Percentiles rank a stretch among this genome's conserved stretches.
Conservation (phyloP, 495 filamentous ascomycete species). For the Penicillium psychrofluorescens region DNA sequence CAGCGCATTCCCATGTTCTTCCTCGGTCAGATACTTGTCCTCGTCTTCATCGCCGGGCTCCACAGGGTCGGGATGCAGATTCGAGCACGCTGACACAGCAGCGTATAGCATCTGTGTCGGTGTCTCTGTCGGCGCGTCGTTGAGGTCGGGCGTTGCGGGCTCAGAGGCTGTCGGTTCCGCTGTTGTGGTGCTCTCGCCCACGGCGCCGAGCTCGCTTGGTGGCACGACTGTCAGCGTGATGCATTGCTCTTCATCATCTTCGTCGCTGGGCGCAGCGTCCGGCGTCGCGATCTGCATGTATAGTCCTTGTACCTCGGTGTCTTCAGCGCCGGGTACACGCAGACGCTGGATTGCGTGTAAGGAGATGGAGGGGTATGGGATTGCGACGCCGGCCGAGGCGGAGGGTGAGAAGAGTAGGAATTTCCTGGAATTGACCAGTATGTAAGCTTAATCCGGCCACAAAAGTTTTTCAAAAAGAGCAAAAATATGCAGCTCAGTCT, state of each 20-base stretch:
- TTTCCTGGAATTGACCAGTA: conserved; percentile 41
- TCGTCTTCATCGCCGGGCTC: conserved; percentile 36
- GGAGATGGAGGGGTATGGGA: conserved; percentile 82
- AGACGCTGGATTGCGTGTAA: conserved; percentile 78
- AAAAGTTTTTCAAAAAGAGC: too few species aligned
- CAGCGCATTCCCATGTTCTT: conserved; percentile 25
- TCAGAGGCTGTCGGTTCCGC: conserved; percentile 6
- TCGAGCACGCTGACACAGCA: conserved; percentile 78
- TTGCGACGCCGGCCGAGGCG: conserved; percentile 56
- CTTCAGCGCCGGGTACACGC: conserved; percentile 27
- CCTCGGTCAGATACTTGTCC: conserved; percentile 19
- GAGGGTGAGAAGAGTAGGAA: conserved; percentile 63
- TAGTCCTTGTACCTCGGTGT: conserved; percentile 50
- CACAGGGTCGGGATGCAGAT: conserved; percentile 80
- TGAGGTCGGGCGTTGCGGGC: conserved; percentile 22
- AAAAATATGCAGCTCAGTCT: too few species aligned
- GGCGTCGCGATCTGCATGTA: conserved; percentile 73
- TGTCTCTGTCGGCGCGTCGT: conserved; percentile 21
- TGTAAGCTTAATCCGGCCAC: neutral
- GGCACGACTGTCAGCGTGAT: conserved; percentile 73
- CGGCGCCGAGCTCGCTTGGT: conserved; percentile 6
- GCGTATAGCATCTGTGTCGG: conserved; percentile 56
- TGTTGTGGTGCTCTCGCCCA: conserved; percentile 1
- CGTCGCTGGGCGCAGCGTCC: conserved; percentile 38
- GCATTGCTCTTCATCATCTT: conserved; percentile 65